Percentiles rank a stretch among this genome's conserved stretches.
These are phyloP conservation scores for Crepidotus sp. DNA, from an alignment of 1,284 basidiomycete species.

Conservation along the genomic window DNA sequence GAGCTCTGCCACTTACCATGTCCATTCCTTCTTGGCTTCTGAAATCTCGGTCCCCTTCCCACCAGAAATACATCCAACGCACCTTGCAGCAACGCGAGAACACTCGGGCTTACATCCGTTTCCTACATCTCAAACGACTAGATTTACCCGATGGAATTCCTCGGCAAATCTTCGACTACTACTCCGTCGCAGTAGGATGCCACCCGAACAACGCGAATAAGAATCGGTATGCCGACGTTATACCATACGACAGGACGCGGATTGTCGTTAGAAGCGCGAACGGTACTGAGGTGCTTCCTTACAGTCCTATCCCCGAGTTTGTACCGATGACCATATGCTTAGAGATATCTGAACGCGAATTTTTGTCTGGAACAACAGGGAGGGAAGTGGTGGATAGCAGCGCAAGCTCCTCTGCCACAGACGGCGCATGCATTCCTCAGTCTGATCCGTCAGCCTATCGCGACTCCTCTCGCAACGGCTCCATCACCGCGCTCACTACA, in stretches of 20 bases:
- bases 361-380: conserved; percentile 71
- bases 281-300: conserved; percentile 7
- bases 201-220: conserved; percentile 34
- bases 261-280: conserved; percentile 37
- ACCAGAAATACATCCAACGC: conserved; percentile 10
- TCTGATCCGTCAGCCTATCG: conserved; percentile 45
- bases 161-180: conserved; percentile 30
- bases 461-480: conserved; percentile 28
- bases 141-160: conserved; percentile 20
- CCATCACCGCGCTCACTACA: conserved; percentile 4
- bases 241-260: conserved; percentile 73
- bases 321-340: conserved; percentile 11
- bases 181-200: conserved; percentile 45
- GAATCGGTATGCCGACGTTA: conserved; percentile 69
- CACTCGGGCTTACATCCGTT: conserved; percentile 30
- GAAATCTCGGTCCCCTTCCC: background rate
- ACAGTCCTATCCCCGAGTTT: conserved; percentile 6
- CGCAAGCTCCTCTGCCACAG: conserved; percentile 66
- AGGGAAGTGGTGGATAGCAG: conserved; percentile 73
- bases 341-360: conserved; percentile 71
- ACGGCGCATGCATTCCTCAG: conserved; percentile 71
- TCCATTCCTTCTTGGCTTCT: conserved; percentile 16
- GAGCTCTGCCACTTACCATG: background rate
- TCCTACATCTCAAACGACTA: conserved; percentile 13
- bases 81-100: conserved; percentile 22